phyloP scores from a whole-genome alignment of 495 filamentous ascomycete genomes.

The Hypoxylon fragiforme region DNA sequence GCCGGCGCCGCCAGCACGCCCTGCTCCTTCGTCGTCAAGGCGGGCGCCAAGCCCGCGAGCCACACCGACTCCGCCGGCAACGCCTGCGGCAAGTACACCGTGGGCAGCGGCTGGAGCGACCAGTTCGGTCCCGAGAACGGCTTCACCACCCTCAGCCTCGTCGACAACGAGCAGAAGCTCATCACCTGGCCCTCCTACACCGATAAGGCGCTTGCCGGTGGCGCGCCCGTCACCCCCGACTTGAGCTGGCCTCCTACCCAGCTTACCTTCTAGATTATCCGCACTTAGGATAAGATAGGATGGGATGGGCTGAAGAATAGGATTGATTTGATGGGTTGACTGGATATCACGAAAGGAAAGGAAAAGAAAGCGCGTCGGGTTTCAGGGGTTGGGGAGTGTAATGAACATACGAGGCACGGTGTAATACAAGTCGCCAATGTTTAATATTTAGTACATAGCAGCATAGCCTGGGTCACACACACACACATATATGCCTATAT shows the following conservation, averaged over 20 bases:
- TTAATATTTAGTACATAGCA: too few species aligned
- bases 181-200: constrained; percentile 50
- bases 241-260: constrained; percentile 44
- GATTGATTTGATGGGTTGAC: too few species aligned
- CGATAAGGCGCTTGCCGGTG: constrained; percentile 45
- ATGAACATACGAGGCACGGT: too few species aligned
- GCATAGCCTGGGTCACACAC: too few species aligned
- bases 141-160: constrained; percentile 52
- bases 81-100: constrained; percentile 45
- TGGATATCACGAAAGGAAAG: too few species aligned
- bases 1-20: constrained; percentile 23
- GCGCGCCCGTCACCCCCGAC: constrained; percentile 46
- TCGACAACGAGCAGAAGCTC: constrained; percentile 44
- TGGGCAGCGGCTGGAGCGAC: constrained; percentile 53
- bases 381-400: too few species aligned
- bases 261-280: constrained; percentile 40
- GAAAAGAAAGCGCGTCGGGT: too few species aligned
- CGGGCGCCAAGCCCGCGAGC: constrained; percentile 34
- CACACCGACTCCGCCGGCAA: constrained; percentile 38
- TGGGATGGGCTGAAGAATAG: too few species aligned
- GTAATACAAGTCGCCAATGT: too few species aligned
- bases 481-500: too few species aligned
- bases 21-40: constrained; percentile 44
- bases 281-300: too few species aligned
- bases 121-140: constrained; percentile 51